Conservation (phyloP, 177 flowering plant species). For the Vitis hybrid region DNA sequence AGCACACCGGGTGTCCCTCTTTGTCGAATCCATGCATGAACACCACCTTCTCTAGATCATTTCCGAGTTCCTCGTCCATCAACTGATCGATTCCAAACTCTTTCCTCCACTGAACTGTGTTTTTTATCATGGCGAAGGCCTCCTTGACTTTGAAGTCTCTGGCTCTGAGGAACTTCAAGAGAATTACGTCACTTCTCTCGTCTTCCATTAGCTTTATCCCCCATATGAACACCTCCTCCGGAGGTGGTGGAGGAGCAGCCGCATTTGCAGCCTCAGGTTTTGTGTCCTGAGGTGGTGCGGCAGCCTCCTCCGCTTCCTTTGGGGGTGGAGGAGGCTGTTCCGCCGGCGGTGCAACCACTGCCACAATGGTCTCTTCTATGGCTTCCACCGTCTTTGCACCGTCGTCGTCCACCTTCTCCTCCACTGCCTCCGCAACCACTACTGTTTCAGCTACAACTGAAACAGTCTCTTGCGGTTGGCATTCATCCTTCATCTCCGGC, state of each 20-base stretch:
- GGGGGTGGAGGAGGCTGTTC: neutral
- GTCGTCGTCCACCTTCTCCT: slow-evolving; percentile 31
- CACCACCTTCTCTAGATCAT: slow-evolving; percentile 24
- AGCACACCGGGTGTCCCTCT: slow-evolving; percentile 38
- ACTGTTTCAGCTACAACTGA: slow-evolving; percentile 8
- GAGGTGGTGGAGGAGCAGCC: neutral
- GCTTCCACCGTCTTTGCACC: slow-evolving; percentile 70
- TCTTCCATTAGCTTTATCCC: slow-evolving; percentile 32
- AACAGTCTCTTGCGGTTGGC: neutral
- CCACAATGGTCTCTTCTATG: slow-evolving; percentile 66
- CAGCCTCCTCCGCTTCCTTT: slow-evolving; percentile 1
- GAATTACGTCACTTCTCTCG: slow-evolving; percentile 34
- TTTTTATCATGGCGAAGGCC: slow-evolving; percentile 34
- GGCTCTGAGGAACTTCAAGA: slow-evolving; percentile 33
- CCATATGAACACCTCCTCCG: slow-evolving; percentile 34
- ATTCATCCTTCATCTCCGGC: neutral
- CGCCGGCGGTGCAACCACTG: slow-evolving; percentile 28
- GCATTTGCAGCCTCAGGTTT: neutral
- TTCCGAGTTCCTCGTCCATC: slow-evolving; percentile 20
- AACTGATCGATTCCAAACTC: slow-evolving; percentile 33
- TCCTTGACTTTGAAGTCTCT: slow-evolving; percentile 37
- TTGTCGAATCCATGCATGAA: slow-evolving; percentile 31
- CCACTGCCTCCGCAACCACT: slow-evolving; percentile 7
- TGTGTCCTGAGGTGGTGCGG: neutral
- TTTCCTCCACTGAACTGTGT: slow-evolving; percentile 33